Percentiles rank a stretch among this genome's conserved stretches.
Conservation (phyloP, 2,329 filamentous ascomycete genomes). For the Lojkania enalia region DNA sequence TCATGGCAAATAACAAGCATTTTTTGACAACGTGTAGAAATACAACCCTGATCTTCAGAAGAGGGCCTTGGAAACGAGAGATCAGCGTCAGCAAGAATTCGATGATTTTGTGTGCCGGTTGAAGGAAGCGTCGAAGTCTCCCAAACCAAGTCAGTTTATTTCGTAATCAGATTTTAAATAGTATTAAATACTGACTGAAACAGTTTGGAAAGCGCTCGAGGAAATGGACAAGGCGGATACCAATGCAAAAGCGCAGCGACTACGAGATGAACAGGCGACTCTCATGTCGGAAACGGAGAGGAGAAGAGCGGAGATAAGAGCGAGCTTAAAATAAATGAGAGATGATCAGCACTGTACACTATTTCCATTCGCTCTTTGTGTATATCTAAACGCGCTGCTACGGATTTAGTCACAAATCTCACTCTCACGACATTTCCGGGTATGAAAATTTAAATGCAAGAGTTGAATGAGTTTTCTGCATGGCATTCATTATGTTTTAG, state of each 20-base stretch:
- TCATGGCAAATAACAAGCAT: conserved; percentile 1
- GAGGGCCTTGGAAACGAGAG: conserved; percentile 77
- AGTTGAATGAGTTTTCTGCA: too few relatives aligned
- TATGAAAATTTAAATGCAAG: too few relatives aligned
- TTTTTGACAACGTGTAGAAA: conserved; percentile 50
- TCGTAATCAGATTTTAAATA: background rate
- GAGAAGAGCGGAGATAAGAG: conserved; percentile 39
- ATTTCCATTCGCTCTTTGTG: conserved; percentile 13
- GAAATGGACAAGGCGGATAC: conserved; percentile 38
- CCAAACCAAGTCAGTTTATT: conserved; percentile 76
- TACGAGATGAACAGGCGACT: conserved; percentile 37
- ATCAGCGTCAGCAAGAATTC: conserved; percentile 80
- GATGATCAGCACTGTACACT: conserved; percentile 1
- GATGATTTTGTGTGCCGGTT: conserved; percentile 82
- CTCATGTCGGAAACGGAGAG: conserved; percentile 37
- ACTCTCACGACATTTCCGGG: conserved; percentile 6
- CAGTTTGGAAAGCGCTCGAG: conserved; percentile 43
- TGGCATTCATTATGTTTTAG: too few relatives aligned
- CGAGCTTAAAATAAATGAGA: conserved; percentile 28
- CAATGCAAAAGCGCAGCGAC: conserved; percentile 26
- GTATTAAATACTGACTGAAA: conserved; percentile 15
- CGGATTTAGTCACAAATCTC: conserved; percentile 1
- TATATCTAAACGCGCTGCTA: conserved; percentile 13
- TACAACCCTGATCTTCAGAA: conserved; percentile 96
- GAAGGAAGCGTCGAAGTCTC: conserved; percentile 87